Conservation (phyloP, 805 yeast species). For the Metschnikowia noctiluminum region DNA sequence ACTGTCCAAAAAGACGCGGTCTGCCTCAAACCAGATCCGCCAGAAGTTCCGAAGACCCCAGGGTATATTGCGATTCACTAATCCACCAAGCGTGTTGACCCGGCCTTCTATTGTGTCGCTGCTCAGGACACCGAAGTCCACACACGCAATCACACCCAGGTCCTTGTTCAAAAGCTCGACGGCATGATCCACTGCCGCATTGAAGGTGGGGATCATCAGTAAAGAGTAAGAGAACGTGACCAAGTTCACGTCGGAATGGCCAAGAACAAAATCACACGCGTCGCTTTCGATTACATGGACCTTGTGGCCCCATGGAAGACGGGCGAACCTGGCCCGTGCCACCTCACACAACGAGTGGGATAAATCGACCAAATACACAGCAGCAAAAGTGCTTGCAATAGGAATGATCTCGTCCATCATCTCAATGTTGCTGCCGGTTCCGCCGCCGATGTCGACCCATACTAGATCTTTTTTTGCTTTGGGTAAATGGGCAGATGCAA, state of each 20-base stretch:
- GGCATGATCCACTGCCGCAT: conserved; percentile 73
- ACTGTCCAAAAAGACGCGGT: conserved; percentile 73
- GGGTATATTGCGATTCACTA: conserved; percentile 65
- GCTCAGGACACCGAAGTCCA: conserved; percentile 79
- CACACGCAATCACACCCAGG: conserved; percentile 63
- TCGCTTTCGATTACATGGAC: conserved; percentile 71
- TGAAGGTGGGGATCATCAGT: conserved; percentile 82
- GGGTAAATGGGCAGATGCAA: conserved; percentile 56
- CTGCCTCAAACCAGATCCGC: conserved; percentile 87
- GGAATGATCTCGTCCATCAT: conserved; percentile 59
- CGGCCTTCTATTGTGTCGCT: conserved; percentile 62
- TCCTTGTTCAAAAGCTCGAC: conserved; percentile 47
- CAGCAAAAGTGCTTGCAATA: conserved; percentile 49
- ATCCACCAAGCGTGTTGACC: conserved; percentile 72
- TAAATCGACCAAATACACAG: conserved; percentile 69
- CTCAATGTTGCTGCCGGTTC: conserved; percentile 82
- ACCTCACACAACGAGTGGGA: conserved; percentile 75
- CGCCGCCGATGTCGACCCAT: conserved; percentile 85
- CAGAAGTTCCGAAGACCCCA: conserved; percentile 80
- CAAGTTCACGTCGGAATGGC: conserved; percentile 53
- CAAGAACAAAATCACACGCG: conserved; percentile 65
- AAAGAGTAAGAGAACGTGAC: conserved; percentile 77
- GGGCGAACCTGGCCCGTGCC: conserved; percentile 56
- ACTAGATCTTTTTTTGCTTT: conserved; percentile 40
- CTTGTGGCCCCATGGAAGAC: conserved; percentile 41